Conservation (phyloP, 441 rosid genomes). For the Biscutella laevigata region DNA sequence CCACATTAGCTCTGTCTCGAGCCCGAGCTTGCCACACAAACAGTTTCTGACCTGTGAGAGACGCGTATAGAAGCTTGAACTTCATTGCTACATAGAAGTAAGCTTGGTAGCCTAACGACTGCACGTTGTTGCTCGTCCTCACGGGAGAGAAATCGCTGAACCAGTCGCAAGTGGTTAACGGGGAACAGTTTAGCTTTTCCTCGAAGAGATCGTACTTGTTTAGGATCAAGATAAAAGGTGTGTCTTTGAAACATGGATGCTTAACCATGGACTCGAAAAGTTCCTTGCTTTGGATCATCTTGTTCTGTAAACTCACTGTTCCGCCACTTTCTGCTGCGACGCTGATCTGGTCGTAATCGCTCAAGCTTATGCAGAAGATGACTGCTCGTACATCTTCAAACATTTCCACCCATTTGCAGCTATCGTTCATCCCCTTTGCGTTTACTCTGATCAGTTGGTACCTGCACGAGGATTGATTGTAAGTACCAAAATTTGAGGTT, state of each 20-base stretch:
- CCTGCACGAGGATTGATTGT: constrained; percentile 26
- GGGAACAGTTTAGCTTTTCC: constrained; percentile 65
- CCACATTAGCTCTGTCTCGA: constrained; percentile 61
- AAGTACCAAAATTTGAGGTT: background rate
- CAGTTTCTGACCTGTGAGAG: constrained; percentile 65
- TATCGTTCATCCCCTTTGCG: constrained; percentile 88
- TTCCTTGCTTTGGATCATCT: constrained; percentile 86
- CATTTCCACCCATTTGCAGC: constrained; percentile 99
- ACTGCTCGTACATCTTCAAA: constrained; percentile 87
- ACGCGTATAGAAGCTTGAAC: constrained; percentile 84
- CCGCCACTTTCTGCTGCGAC: constrained; percentile 43
- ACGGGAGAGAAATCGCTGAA: constrained; percentile 81
- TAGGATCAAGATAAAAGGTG: constrained; percentile 68
- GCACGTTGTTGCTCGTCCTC: constrained; percentile 52
- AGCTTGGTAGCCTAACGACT: constrained; percentile 80
- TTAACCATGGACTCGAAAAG: constrained; percentile 67
- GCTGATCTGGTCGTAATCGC: constrained; percentile 76
- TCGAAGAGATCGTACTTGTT: constrained; percentile 96
- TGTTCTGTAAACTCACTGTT: constrained; percentile 49
- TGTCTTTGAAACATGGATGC: constrained; percentile 87
- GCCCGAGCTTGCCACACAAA: constrained; percentile 92
- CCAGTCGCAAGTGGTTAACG: constrained; percentile 73
- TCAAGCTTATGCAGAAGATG: constrained; percentile 76
- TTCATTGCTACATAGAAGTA: constrained; percentile 88
- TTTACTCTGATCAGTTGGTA: constrained; percentile 86